Evolutionary conservation across 2,329 filamentous ascomycete species (phyloP).

Genomic region (Aspergillus bombycis): DNA sequence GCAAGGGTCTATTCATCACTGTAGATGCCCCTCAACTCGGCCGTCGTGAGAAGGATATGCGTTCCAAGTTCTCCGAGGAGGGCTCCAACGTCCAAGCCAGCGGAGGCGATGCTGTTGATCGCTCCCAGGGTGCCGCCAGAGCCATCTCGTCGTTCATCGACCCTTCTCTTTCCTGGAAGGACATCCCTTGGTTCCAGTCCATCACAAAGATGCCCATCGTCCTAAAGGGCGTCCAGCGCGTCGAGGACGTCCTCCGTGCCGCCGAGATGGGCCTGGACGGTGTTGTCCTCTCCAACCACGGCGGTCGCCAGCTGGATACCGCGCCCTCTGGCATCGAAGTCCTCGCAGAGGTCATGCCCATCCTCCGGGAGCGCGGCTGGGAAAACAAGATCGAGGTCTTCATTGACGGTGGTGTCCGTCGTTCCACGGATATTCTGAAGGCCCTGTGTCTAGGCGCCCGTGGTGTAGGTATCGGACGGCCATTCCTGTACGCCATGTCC

Average conservation of each 20-base stretch:
- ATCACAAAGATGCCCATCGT: conserved; percentile 95
- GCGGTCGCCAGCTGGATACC: conserved; percentile 90
- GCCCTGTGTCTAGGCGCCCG: conserved; percentile 88
- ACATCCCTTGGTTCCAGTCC: conserved; percentile 87
- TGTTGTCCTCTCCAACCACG: conserved; percentile 94
- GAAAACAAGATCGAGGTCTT: conserved; percentile 82
- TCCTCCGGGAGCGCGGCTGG: conserved; percentile 72
- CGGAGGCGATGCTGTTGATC: conserved; percentile 72
- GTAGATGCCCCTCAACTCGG: conserved; percentile 96
- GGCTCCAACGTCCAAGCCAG: conserved; percentile 78
- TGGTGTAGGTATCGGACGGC: conserved; percentile 90
- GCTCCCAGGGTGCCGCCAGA: conserved; percentile 86
- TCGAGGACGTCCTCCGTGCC: conserved; percentile 92
- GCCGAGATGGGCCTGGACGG: conserved; percentile 80
- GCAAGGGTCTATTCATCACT: conserved; percentile 96
- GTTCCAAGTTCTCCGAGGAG: conserved; percentile 81
- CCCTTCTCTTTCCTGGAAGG: conserved; percentile 88
- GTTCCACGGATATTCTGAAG: conserved; percentile 94
- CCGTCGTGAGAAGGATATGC: conserved; percentile 96
- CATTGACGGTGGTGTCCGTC: conserved; percentile 86
- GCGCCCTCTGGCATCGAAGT: conserved; percentile 87
- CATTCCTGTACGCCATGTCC: conserved; percentile 95
- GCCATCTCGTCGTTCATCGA: conserved; percentile 98
- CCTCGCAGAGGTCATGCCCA: conserved; percentile 89
- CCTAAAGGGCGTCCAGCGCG: conserved; percentile 93